Percentiles rank a stretch among this genome's conserved stretches.
Evolutionary conservation across 2,329 filamentous ascomycete species (phyloP).

Genomic region (Curvularia lunata): DNA sequence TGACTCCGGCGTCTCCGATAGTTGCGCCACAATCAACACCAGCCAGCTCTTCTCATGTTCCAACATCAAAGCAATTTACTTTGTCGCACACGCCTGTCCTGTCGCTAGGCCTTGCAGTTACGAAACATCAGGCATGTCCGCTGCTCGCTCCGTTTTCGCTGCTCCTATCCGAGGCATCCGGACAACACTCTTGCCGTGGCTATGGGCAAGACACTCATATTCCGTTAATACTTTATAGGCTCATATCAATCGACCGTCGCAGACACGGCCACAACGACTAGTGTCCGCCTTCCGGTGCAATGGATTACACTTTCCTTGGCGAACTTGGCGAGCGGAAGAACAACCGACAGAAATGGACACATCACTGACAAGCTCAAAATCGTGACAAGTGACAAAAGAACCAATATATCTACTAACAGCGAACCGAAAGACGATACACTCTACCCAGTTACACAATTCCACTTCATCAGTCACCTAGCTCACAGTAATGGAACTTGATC

Average conservation of each 20-base stretch:
- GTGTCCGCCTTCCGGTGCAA: neutral
- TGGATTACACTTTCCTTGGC: neutral
- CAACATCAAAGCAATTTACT: neutral
- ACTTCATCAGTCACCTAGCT: neutral
- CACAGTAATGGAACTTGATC: slow-evolving; percentile 14
- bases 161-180: neutral
- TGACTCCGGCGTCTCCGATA: neutral
- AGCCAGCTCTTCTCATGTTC: neutral
- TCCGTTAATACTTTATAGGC: neutral
- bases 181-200: neutral
- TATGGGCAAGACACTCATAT: neutral
- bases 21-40: neutral
- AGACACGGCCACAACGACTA: neutral
- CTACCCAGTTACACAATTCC: neutral
- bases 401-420: neutral
- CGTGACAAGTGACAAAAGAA: neutral
- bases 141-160: neutral
- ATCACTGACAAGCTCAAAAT: neutral
- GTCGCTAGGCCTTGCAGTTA: neutral
- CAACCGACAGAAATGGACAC: neutral
- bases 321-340: neutral
- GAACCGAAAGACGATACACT: neutral
- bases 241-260: neutral
- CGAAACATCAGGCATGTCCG: neutral
- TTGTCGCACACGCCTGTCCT: neutral